Conservation (phyloP, 768 basidiomycete genomes). For the Boletus edulis region DNA sequence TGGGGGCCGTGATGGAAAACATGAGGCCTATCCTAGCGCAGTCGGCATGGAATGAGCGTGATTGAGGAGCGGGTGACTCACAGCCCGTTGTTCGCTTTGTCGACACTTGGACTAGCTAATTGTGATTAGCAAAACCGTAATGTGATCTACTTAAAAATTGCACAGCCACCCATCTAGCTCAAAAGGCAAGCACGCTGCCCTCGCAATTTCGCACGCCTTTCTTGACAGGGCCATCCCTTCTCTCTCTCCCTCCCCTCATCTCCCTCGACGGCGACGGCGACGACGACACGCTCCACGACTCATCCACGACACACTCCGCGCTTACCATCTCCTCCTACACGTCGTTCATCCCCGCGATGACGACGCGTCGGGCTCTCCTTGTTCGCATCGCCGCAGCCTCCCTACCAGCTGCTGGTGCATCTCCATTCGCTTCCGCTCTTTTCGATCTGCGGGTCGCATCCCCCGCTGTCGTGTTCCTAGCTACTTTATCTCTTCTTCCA, state of each 20-base stretch:
- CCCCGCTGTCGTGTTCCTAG: conserved; percentile 61
- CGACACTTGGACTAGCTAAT: too few species aligned
- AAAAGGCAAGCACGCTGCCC: conserved; percentile 29
- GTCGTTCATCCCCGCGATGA: conserved; percentile 13
- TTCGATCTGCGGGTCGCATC: conserved; percentile 64
- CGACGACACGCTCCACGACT: conserved; percentile 21
- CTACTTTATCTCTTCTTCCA: conserved; percentile 58
- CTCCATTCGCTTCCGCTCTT: conserved; percentile 36
- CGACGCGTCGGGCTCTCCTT: conserved; percentile 26
- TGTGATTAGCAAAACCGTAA: not conserved
- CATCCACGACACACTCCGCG: conserved; percentile 1
- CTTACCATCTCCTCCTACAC: not conserved
- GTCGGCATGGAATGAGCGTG: conserved; percentile 18
- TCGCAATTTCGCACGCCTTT: conserved; percentile 30
- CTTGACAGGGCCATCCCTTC: conserved; percentile 21
- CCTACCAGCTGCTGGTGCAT: conserved; percentile 23
- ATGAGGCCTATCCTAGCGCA: conserved; percentile 15
- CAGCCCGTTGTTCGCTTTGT: not conserved
- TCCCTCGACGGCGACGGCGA: conserved; percentile 28
- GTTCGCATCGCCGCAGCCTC: conserved; percentile 19
- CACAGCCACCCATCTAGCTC: conserved; percentile 32
- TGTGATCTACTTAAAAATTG: not conserved
- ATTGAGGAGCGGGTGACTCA: conserved; percentile 7
- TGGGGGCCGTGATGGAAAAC: conserved; percentile 8
- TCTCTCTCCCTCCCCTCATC: conserved; percentile 19